Evolutionary conservation across 345 rosid genomes (phyloP).

Genomic region (Hirschfeldia incana): DNA sequence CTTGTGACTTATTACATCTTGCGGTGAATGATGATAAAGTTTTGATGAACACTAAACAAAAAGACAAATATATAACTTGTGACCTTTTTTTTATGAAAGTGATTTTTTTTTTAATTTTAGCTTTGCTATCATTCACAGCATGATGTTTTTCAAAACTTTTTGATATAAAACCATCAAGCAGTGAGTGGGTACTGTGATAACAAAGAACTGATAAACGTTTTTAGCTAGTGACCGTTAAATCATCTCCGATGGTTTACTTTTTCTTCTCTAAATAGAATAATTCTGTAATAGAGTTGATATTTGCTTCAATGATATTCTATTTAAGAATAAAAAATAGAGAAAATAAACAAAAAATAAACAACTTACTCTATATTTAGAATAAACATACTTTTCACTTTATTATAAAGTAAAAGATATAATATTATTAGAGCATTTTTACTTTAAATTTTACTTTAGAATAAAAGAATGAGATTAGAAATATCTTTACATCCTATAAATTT

Average conservation of each 20-base stretch:
- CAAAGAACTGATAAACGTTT: background rate
- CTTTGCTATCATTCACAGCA: background rate
- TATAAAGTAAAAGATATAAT: too few relatives aligned
- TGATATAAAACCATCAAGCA: background rate
- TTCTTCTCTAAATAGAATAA: too few relatives aligned
- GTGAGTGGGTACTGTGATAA: background rate
- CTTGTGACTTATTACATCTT: background rate
- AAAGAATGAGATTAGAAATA: too few relatives aligned
- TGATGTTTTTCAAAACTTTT: background rate
- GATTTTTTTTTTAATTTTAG: background rate
- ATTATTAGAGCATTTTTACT: too few relatives aligned
- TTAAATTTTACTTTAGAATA: too few relatives aligned
- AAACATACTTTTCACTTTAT: too few relatives aligned
- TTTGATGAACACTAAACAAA: background rate
- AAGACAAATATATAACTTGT: conserved; percentile 1
- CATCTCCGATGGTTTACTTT: too few relatives aligned
- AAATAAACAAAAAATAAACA: too few relatives aligned
- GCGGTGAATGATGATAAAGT: conserved; percentile 1
- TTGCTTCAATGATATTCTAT: too few relatives aligned
- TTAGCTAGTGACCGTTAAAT: background rate
- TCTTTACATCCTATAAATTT: background rate
- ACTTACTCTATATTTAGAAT: too few relatives aligned
- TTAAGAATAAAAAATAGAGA: too few relatives aligned
- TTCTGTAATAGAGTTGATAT: too few relatives aligned
- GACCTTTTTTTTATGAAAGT: background rate